Evolutionary conservation across 371 early-diverging fungal genomes (phyloP).

Genomic region (Mortierella sp.): DNA sequence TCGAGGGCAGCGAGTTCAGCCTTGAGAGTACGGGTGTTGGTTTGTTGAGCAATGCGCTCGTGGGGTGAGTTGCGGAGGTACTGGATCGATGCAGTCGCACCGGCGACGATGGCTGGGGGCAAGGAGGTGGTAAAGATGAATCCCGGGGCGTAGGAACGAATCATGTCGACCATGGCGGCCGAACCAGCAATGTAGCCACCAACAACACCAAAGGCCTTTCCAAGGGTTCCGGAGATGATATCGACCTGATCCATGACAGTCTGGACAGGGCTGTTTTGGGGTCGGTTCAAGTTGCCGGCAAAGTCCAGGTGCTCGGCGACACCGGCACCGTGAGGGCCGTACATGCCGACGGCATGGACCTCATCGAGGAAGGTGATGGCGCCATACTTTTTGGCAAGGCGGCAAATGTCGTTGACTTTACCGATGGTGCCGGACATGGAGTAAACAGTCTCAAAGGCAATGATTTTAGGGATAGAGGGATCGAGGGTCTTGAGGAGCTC

Average conservation of each 20-base stretch:
- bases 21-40: conserved; percentile 91
- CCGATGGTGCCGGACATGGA: conserved; percentile 98
- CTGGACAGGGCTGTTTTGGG: conserved; percentile 55
- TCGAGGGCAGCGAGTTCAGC: conserved; percentile 81
- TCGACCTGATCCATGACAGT: conserved; percentile 90
- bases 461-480: conserved; percentile 91
- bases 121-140: conserved; percentile 99
- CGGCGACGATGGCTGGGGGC: conserved; percentile 94
- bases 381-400: conserved; percentile 96
- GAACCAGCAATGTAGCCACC: conserved; percentile 98
- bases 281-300: conserved; percentile 68
- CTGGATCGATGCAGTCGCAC: conserved; percentile 92
- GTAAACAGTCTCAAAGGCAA: conserved; percentile 98
- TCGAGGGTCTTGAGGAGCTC: conserved; percentile 83
- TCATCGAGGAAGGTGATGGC: conserved; percentile 99
- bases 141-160: conserved; percentile 98
- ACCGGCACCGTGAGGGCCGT: conserved; percentile 96
- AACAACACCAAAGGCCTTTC: conserved; percentile 98
- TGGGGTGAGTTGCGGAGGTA: conserved; percentile 86
- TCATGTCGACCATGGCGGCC: conserved; percentile 92
- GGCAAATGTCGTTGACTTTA: conserved; percentile 94
- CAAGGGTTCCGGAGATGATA: conserved; percentile 97
- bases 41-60: conserved; percentile 94
- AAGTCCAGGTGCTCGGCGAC: conserved; percentile 96
- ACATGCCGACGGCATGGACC: conserved; percentile 99